phyloP scores from a whole-genome alignment of 352 stramenopile genomes.

The Globisporangium heterothallicum region DNA sequence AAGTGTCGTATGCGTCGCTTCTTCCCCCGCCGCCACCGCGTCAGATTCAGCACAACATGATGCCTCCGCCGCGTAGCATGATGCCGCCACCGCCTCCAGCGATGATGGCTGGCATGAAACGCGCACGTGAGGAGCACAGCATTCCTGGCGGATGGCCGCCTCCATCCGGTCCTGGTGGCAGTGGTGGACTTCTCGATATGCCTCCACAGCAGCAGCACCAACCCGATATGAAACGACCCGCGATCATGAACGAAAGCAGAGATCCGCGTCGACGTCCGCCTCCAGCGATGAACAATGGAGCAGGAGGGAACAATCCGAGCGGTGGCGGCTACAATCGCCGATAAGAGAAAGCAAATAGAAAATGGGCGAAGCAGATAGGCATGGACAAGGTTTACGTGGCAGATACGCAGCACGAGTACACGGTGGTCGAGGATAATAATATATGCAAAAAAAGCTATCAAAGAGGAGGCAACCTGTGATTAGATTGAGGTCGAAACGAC shows the following conservation, averaged over 20 bases:
- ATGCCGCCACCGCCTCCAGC: conserved; percentile 15
- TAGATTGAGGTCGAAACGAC: too few relatives aligned
- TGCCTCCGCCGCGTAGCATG: conserved; percentile 15
- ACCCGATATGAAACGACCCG: conserved; percentile 12
- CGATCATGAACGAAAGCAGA: conserved; percentile 4
- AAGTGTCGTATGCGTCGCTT: conserved; percentile 4
- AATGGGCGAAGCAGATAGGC: neutral
- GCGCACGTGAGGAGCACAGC: conserved; percentile 12
- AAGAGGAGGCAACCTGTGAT: too few relatives aligned
- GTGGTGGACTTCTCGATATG: conserved; percentile 3
- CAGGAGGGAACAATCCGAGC: neutral
- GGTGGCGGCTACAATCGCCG: conserved; percentile 4
- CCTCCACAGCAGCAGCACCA: conserved; percentile 5
- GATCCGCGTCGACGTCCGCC: conserved; percentile 10
- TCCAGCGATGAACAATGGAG: neutral
- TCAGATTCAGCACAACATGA: conserved; percentile 26
- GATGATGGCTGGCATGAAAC: conserved; percentile 15
- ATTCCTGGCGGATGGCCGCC: conserved; percentile 7
- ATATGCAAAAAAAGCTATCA: too few relatives aligned
- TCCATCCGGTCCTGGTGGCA: conserved; percentile 1
- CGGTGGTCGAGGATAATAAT: neutral
- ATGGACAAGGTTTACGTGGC: neutral
- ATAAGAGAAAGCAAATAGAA: conserved; percentile 5
- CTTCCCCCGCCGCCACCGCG: conserved; percentile 38
- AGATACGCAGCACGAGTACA: too few relatives aligned